Evolutionary conservation across 331 rosid genomes (phyloP).

Genomic region (Pyracantha coccinea): DNA sequence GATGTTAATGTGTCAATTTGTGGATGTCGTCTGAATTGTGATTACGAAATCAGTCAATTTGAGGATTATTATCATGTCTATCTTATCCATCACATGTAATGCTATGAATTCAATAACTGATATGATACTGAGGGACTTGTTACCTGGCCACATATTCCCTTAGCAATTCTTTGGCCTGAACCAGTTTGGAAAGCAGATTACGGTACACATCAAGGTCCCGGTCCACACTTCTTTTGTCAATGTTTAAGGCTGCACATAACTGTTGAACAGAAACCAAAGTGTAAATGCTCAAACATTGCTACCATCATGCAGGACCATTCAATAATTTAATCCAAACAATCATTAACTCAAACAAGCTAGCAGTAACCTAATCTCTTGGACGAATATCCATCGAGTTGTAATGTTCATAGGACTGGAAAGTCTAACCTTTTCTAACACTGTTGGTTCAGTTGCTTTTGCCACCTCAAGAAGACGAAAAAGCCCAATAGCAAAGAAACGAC

Average conservation of each 20-base stretch:
- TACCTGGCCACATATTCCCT: constrained; percentile 89
- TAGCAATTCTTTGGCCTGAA: constrained; percentile 86
- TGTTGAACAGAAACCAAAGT: constrained; percentile 28
- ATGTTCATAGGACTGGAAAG: not conserved
- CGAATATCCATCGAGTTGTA: not conserved
- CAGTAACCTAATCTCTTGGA: not conserved
- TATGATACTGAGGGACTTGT: constrained; percentile 12
- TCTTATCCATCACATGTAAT: not conserved
- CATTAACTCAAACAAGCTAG: not conserved
- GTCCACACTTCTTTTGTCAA: constrained; percentile 73
- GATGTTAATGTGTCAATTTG: not conserved
- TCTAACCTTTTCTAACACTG: constrained; percentile 78
- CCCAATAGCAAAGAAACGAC: constrained; percentile 92
- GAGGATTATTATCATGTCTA: not conserved
- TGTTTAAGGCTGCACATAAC: constrained; percentile 67
- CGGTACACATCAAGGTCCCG: constrained; percentile 91
- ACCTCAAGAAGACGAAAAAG: constrained; percentile 88
- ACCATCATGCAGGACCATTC: not conserved
- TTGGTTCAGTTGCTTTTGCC: constrained; percentile 81
- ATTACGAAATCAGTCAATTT: not conserved
- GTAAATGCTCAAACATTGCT: constrained; percentile 6
- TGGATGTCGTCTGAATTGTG: not conserved
- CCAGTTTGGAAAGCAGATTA: constrained; percentile 83
- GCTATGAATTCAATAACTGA: not conserved
- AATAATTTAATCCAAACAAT: not conserved